Evolutionary conservation across 495 filamentous ascomycete species (phyloP).

Genomic region (Aspergillus ostianus): DNA sequence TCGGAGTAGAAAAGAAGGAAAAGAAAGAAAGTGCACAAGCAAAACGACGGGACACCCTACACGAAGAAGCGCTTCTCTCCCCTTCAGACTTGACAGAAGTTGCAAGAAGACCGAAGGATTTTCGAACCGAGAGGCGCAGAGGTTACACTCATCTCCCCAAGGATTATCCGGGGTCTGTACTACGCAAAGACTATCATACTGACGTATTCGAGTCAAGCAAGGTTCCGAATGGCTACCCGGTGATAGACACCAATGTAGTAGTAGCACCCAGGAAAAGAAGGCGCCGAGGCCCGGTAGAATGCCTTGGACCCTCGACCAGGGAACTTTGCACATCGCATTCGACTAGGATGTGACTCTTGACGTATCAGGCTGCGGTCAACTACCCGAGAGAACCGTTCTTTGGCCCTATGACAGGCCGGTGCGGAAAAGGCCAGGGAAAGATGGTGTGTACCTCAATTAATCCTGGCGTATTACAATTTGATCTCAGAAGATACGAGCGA

Average conservation of each 20-base stretch:
- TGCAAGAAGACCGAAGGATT: neutral
- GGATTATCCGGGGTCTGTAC: neutral
- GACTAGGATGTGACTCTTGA: conserved; percentile 21
- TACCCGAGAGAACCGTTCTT: conserved; percentile 42
- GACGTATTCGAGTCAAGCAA: conserved; percentile 34
- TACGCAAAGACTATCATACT: conserved; percentile 32
- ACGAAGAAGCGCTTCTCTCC: neutral
- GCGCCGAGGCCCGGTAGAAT: neutral
- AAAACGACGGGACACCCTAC: conserved; percentile 4
- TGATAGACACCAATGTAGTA: conserved; percentile 1
- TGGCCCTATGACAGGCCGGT: conserved; percentile 6
- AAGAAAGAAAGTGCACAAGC: conserved; percentile 6
- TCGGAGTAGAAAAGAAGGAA: neutral
- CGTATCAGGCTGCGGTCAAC: conserved; percentile 22
- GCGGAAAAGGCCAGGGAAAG: conserved; percentile 7
- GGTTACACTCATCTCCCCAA: neutral
- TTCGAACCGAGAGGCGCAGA: conserved; percentile 2
- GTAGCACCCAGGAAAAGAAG: neutral
- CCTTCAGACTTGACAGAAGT: neutral
- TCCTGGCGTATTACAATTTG: neutral
- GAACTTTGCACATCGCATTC: conserved; percentile 6
- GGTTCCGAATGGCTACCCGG: conserved; percentile 11
- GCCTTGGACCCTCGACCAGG: neutral
- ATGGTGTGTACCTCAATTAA: conserved; percentile 6
- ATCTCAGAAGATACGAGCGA: conserved; percentile 1